A percentile compares a stretch with the other conserved stretches of the same genome.
Conservation (phyloP, 176 grass and related monocot genomes). For the Otatea glauca region DNA sequence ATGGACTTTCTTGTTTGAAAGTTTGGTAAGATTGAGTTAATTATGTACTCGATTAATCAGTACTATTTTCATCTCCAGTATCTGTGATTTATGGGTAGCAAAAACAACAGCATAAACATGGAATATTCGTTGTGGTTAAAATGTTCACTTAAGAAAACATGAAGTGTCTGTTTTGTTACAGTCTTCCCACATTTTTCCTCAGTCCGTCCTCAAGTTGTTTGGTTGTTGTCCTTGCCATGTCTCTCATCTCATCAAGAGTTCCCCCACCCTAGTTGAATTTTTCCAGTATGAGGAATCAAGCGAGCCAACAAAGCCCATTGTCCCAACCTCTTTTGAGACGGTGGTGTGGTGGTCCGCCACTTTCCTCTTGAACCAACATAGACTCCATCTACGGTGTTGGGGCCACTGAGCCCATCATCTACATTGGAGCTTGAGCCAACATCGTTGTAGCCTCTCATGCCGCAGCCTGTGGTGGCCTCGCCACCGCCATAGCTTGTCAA, state of each 20-base stretch:
- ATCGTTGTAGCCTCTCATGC: neutral
- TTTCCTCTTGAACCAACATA: neutral
- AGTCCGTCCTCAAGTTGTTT: neutral
- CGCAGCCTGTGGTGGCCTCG: too few relatives aligned
- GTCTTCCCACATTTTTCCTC: neutral
- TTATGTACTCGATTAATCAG: neutral
- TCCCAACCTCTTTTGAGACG: neutral
- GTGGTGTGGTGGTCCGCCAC: neutral
- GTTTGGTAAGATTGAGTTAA: neutral
- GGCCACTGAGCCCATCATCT: too few relatives aligned
- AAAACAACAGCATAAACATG: neutral
- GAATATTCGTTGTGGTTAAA: neutral
- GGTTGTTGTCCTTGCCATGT: neutral
- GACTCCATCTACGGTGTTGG: neutral
- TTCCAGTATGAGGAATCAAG: neutral
- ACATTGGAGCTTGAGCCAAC: neutral
- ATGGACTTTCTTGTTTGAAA: neutral
- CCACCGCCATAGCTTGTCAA: neutral
- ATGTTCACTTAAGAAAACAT: neutral
- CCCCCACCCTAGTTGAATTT: neutral
- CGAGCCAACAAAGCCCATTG: neutral
- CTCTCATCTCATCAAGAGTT: neutral
- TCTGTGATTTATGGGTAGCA: neutral
- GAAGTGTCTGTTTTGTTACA: neutral
- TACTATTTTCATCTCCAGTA: neutral